Evolutionary conservation across 768 basidiomycete species (phyloP), one percentile per base, ranked within the genome.

Genomic region (Trametes sanguinea): DNA sequence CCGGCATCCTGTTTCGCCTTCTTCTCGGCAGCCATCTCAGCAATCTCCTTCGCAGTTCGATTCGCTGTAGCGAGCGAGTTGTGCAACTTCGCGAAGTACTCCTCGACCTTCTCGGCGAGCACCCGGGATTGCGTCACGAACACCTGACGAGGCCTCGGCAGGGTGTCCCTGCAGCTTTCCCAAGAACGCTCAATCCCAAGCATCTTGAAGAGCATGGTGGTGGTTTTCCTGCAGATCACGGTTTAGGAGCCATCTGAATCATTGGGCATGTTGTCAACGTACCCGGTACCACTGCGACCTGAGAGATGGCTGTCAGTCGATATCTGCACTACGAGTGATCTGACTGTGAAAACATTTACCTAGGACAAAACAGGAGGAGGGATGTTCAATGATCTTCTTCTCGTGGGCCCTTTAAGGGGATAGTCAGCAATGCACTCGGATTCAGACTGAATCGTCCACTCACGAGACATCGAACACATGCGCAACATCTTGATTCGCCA

Each of bases 201-300:
- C 81, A 91, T 90, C 70, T 88, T 90, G 76, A 86, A 88, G 1
- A 91, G 75, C 81, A 91, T 89, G 0, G 88, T 86, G 0, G 89
- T 90, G 0, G 87, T 90, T 78, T 90, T 90, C 0, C 89, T 89
- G 65, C 48, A 43, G 11, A 1, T 8, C 22, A 5, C 17, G 22
- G 43, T 30, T 44, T 6, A 37, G 35, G 6, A 6, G 6, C 35
- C 11, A 11, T 11, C 35, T 6, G 2, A 37, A 40, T 11, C 13
- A 14, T 27, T n/a, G 37, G 10, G 29, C 13, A 16, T 16, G 22
- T 4, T 11, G 9, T 1, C 22, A 3, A 40, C 22, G n/a, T 65
- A 88, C 89, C 89, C 89, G 0, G 89, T 90, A 2, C 89, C 89
- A 67, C 88, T 89, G 29, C 89, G 77, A 0, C 89, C 70, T 57